Evolutionary conservation across 768 basidiomycete species (phyloP).

Genomic region (Suillus weaverae): DNA sequence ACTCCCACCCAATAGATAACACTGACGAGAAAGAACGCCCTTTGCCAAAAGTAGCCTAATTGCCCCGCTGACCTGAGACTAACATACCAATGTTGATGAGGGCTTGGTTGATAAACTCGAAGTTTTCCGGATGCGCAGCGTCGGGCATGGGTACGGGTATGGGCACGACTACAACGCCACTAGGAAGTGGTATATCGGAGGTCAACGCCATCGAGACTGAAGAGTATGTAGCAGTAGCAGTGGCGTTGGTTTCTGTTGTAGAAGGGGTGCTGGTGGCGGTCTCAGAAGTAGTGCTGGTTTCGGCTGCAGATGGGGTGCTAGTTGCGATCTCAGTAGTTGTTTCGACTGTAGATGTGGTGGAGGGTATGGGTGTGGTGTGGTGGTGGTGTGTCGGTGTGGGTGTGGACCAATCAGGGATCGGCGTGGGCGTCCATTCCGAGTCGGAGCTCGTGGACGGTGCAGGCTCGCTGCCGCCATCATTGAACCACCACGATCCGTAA

Average conservation of each 20-base stretch:
- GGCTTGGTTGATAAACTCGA: neutral
- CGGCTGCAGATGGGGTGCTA: neutral
- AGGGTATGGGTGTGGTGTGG: neutral
- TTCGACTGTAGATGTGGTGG: neutral
- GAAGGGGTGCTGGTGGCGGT: neutral
- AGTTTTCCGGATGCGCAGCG: neutral
- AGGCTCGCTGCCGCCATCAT: conserved; percentile 33
- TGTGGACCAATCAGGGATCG: neutral
- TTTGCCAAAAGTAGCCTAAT: conserved; percentile 2
- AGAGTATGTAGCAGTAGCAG: neutral
- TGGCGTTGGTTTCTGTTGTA: neutral
- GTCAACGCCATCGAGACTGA: neutral
- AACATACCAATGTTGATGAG: neutral
- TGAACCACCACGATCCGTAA: conserved; percentile 58
- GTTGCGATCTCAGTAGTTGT: neutral
- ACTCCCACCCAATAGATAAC: neutral
- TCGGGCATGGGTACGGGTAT: neutral
- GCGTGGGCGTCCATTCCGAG: neutral
- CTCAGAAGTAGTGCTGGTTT: neutral
- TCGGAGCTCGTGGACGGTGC: neutral
- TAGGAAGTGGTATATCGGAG: neutral
- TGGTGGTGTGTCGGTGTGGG: neutral
- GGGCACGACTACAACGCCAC: neutral
- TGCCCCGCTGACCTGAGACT: neutral
- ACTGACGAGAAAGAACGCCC: neutral